phyloP scores from a whole-genome alignment of 2,329 filamentous ascomycete genomes.

The Alternaria ventricosa region DNA sequence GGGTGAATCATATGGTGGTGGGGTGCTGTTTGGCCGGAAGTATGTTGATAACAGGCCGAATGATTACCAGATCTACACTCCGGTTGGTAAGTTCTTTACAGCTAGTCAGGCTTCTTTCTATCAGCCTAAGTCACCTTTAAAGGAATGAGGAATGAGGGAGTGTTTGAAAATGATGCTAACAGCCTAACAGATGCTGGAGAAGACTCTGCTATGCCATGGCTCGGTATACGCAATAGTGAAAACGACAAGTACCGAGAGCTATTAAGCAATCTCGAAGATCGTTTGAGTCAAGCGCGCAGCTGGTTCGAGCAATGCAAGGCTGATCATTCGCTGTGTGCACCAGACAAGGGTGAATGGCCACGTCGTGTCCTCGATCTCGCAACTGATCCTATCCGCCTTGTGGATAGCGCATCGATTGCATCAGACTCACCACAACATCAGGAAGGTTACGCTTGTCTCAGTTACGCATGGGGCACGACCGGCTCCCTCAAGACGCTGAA shows the following conservation, averaged over 20 bases:
- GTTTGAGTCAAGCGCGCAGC: not conserved
- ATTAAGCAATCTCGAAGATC: not conserved
- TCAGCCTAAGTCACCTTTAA: not conserved
- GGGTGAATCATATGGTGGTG: not conserved
- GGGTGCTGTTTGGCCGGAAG: not conserved
- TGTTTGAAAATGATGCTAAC: not conserved
- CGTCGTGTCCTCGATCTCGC: not conserved
- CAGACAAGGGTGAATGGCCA: not conserved
- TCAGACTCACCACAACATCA: not conserved
- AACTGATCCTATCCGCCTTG: not conserved
- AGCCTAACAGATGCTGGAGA: not conserved
- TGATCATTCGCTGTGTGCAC: not conserved
- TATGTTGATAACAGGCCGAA: not conserved
- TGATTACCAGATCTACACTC: slow-evolving; percentile 1
- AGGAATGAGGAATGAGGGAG: not conserved
- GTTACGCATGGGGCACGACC: not conserved
- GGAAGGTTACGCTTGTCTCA: slow-evolving; percentile 3
- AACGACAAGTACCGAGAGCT: not conserved
- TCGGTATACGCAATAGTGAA: not conserved
- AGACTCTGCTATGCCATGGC: not conserved
- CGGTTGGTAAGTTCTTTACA: not conserved
- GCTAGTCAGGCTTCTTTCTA: not conserved
- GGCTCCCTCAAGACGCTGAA: not conserved
- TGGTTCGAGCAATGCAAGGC: not conserved
- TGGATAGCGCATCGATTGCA: not conserved